phyloP scores from a whole-genome alignment of 768 basidiomycete genomes.

The Ephemerocybe angulata region DNA sequence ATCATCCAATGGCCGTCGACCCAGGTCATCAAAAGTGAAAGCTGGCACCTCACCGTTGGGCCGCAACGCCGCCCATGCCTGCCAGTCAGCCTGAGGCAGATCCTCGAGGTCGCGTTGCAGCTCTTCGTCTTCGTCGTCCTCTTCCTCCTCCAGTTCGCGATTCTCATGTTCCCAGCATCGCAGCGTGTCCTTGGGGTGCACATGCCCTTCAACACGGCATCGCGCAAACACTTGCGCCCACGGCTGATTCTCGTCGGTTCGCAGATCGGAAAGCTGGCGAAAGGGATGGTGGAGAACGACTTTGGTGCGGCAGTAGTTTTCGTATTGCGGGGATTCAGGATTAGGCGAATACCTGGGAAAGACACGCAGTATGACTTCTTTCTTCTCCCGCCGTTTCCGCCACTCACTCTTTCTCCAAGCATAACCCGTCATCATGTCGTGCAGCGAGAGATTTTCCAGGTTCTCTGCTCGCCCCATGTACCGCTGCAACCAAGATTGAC shows the following conservation, averaged over 20 bases:
- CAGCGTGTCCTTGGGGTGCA: neutral
- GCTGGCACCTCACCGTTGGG: neutral
- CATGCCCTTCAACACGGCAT: neutral
- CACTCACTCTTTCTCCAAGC: constrained; percentile 3
- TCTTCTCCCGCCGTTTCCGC: neutral
- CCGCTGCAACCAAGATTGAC: constrained; percentile 4
- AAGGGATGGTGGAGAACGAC: constrained; percentile 19
- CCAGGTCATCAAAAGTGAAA: neutral
- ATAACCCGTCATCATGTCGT: constrained; percentile 2
- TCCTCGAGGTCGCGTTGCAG: neutral
- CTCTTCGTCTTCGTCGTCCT: neutral
- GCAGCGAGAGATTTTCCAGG: constrained; percentile 1
- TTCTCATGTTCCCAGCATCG: neutral
- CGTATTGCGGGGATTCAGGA: constrained; percentile 14
- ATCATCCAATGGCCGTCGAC: neutral
- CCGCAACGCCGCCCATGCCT: neutral
- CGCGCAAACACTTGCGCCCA: neutral
- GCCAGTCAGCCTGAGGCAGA: neutral
- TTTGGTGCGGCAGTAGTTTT: constrained; percentile 15
- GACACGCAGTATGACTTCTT: constrained; percentile 2
- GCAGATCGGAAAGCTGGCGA: neutral
- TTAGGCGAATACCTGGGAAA: constrained; percentile 16
- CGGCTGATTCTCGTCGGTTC: neutral
- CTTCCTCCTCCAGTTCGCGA: neutral
- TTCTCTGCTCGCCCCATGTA: neutral